These are phyloP conservation scores for Colletotrichum tanaceti DNA, from an alignment of 2,329 filamentous ascomycete genomes.

Conservation along the genomic window DNA sequence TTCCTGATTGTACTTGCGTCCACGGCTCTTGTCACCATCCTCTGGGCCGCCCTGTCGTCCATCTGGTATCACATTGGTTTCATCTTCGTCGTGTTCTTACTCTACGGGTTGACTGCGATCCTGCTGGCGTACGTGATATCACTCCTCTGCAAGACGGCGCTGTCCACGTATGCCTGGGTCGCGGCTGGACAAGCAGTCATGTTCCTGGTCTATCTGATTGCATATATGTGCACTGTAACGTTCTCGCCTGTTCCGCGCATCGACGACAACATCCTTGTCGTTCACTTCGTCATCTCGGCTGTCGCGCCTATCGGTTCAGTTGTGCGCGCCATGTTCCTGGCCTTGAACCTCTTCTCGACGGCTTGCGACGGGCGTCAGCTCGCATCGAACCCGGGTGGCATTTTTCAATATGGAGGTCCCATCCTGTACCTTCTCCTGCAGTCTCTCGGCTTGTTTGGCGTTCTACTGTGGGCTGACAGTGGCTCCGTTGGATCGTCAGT, in stretches of 20 bases:
- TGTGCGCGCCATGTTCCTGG: slow-evolving; percentile 78
- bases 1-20: slow-evolving; percentile 77
- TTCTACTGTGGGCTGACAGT: slow-evolving; percentile 84
- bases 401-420: slow-evolving; percentile 83
- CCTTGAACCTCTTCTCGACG: slow-evolving; percentile 85
- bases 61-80: slow-evolving; percentile 85
- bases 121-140: slow-evolving; percentile 85
- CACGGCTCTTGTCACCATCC: slow-evolving; percentile 73
- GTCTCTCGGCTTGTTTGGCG: slow-evolving; percentile 73
- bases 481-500: slow-evolving; percentile 72
- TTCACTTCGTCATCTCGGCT: slow-evolving; percentile 79
- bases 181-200: slow-evolving; percentile 79
- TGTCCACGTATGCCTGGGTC: slow-evolving; percentile 86
- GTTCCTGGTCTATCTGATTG: slow-evolving; percentile 78
- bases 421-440: slow-evolving; percentile 87
- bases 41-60: slow-evolving; percentile 73
- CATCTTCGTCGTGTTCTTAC: slow-evolving; percentile 73
- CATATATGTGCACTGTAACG: slow-evolving; percentile 69
- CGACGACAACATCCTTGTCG: slow-evolving; percentile 73
- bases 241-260: slow-evolving; percentile 78
- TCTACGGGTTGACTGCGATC: slow-evolving; percentile 80
- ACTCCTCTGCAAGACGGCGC: slow-evolving; percentile 80
- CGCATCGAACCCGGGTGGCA: slow-evolving; percentile 74
- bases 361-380: slow-evolving; percentile 76
- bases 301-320: slow-evolving; percentile 83